phyloP scores from a whole-genome alignment of 2,329 filamentous ascomycete genomes.

The Talaromyces marneffei region DNA sequence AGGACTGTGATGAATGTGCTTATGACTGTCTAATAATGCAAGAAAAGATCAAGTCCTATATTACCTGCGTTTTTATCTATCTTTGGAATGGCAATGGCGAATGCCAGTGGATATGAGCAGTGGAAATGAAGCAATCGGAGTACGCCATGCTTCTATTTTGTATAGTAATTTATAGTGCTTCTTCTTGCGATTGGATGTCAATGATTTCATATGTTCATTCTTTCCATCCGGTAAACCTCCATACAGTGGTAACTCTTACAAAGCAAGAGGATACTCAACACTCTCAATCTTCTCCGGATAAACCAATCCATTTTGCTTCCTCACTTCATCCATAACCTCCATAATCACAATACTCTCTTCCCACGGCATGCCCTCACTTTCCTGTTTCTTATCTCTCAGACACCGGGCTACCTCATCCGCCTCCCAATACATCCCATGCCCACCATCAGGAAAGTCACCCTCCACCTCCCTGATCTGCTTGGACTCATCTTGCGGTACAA shows the following conservation, averaged over 20 bases:
- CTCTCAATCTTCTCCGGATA: slow-evolving; percentile 65
- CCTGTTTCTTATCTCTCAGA: slow-evolving; percentile 67
- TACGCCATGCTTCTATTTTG: slow-evolving; percentile 12
- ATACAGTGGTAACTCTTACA: slow-evolving; percentile 21
- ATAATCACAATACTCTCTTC: slow-evolving; percentile 79
- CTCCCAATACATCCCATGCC: slow-evolving; percentile 86
- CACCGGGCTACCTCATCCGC: slow-evolving; percentile 73
- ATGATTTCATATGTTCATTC: slow-evolving; percentile 1
- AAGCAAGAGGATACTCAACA: slow-evolving; percentile 46
- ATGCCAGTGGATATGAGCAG: slow-evolving; percentile 8
- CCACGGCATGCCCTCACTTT: slow-evolving; percentile 65
- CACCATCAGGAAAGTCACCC: slow-evolving; percentile 49
- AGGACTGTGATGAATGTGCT: slow-evolving; percentile 11
- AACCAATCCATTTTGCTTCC: slow-evolving; percentile 55
- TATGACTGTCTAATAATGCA: slow-evolving; percentile 16
- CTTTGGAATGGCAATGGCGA: slow-evolving; percentile 14
- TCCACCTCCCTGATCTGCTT: slow-evolving; percentile 26
- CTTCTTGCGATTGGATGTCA: slow-evolving; percentile 4
- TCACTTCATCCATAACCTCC: slow-evolving; percentile 69
- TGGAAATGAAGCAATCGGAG: slow-evolving; percentile 7
- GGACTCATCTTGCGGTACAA: slow-evolving; percentile 46
- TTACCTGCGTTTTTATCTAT: slow-evolving; percentile 7
- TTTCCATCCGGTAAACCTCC: background rate
- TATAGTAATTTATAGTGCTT: slow-evolving; percentile 17
- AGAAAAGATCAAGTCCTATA: slow-evolving; percentile 11